Evolutionary conservation across 768 basidiomycete genomes (phyloP), one percentile per base, ranked within the genome.

Genomic region (Lepiota brunneoincarnata): DNA sequence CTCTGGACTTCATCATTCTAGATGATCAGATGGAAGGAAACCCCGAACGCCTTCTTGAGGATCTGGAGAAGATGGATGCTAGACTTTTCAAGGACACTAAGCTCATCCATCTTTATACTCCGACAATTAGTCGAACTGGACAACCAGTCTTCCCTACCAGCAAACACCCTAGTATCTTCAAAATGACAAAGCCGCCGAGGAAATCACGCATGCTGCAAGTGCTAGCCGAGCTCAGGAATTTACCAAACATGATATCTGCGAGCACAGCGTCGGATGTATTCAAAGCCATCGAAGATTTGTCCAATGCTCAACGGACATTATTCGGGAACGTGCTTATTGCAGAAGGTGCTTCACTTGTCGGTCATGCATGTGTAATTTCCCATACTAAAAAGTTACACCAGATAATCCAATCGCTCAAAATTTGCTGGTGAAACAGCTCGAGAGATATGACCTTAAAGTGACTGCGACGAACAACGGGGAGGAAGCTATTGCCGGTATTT

Each of bases 391-490:
- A 7, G 51, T 28, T 37, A 26, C 21, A 37, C 24, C 51, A 88
- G 87, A 89, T 61, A 89, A 89, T 60, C 79, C 82, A 3, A 82
- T 89, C 20, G 84, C 86, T 2, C 84, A 84, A 63, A 80, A 82
- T 61, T 69, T 89, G 1, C 67, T 89, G 12, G 70, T 87, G 36
- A 87, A 83, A 65, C 86, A 88, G 59, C 72, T 89, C 20, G 75
- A 87, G 62, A 76, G 81, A 9, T 78, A 79, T 58, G 70, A 85
- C 37, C 67, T 90, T 4, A 78, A 74, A 46, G 87, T 89, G 0
- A 68, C 75, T 5, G 80, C 85, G 5, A 86, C 86, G 1, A 75
- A 74, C 6, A 86, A 89, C 57, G 87, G 87, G 11, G 79, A 84
- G 58, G 86, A 87, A 65, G 87, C 87, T 3, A 69, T 87, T 40